Evolutionary conservation across 306 rosid genomes (phyloP), one percentile per base, ranked within the genome.

Genomic region (Ochetophila trinervis): DNA sequence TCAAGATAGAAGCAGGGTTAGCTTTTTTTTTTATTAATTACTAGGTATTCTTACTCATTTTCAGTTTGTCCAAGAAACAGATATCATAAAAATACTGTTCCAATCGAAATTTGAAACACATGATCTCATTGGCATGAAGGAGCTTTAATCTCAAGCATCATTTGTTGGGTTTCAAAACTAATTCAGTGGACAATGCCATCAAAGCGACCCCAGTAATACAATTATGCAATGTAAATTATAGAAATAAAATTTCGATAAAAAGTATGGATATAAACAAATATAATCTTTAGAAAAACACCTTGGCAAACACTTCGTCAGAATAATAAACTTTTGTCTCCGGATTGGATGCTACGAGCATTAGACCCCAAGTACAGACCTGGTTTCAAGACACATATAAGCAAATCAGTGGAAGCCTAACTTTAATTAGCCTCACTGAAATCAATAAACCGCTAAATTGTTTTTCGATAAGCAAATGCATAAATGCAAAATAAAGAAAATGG

Each of bases 351-450:
- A 74, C 78, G 16, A 93, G 81, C 71, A 81, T 70, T 63, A 70
- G 65, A 74, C 95, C 98, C 94, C 97, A 93, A 24, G 87, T 74
- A 69, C 83, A 77, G 34, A 93, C 89, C 95, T 93, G 84, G 59
- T 73, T 78, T 58, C 44, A 65, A 13, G 20, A 57, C 20, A 54
- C 0, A 34, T 55, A 59, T 14, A 47, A 70, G 52, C 2, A 3
- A n/a, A 34, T 11, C 63, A 15, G 63, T 45, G 19, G 24, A 3
- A 24, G 27, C 20, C 12, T 44, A 57, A 17, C 21, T 47, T 22
- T 37, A 66, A n/a, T 15, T 19, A 15, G 35, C 15, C 32, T 56
- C 36, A 19, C 53, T 4, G 53, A 49, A 16, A 49, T 4, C n/a
- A 49, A 49, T 40, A 40, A 40, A 40, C 45, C 6, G 13, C 32